phyloP scores from a whole-genome alignment of 345 rosid genomes.

The Ricinus communis region DNA sequence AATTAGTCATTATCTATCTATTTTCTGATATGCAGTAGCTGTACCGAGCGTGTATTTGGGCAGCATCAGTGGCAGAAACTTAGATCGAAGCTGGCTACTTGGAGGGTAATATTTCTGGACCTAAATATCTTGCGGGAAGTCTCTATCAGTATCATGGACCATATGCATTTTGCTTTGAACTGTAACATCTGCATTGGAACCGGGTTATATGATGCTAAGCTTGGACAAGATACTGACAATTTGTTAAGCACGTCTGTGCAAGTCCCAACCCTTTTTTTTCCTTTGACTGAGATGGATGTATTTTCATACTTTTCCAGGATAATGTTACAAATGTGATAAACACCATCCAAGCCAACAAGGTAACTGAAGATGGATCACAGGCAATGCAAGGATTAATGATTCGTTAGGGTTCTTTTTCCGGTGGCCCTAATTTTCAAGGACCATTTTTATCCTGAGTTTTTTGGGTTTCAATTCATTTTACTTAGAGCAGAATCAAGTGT shows the following conservation, averaged over 20 bases:
- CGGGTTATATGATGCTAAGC: neutral
- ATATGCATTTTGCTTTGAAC: too few species aligned
- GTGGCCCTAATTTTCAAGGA: neutral
- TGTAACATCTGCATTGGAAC: too few species aligned
- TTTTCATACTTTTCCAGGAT: constrained; percentile 42
- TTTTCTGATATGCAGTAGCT: constrained; percentile 49
- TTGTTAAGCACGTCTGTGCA: neutral
- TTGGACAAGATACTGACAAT: neutral
- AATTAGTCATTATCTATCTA: neutral
- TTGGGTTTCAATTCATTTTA: neutral
- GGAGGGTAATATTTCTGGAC: constrained; percentile 56
- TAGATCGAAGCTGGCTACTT: constrained; percentile 60
- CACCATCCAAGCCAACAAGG: constrained; percentile 87
- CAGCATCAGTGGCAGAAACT: constrained; percentile 68
- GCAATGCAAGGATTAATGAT: constrained; percentile 58
- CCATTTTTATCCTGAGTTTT: neutral
- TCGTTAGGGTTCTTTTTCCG: constrained; percentile 38
- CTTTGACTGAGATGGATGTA: neutral
- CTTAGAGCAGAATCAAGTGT: constrained; percentile 4
- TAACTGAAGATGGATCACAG: constrained; percentile 73
- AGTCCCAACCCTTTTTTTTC: neutral
- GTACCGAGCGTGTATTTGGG: constrained; percentile 72
- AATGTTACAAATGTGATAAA: constrained; percentile 65
- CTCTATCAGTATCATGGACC: too few species aligned
- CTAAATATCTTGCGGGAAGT: too few species aligned